Base-by-base conservation (phyloP, 225 moss, liverwort and hornwort genomes). In the Bryoerythrophyllum caledonicum region DNA sequence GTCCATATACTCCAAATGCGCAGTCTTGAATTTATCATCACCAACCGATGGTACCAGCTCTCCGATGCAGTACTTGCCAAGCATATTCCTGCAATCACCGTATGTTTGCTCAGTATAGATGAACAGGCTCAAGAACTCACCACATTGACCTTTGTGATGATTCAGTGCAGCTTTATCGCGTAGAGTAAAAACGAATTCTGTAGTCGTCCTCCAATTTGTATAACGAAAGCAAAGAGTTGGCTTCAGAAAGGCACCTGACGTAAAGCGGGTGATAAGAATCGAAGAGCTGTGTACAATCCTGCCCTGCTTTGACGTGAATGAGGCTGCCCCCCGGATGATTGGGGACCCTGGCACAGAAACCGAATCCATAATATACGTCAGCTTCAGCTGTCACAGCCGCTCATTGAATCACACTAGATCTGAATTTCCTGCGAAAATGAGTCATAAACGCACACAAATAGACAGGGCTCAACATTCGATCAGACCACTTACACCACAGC, bases 181-280 rank as follows among this genome's bases (percentile, higher is more conserved):
- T 32, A 28, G 4, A 26, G 41, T 59, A 44, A 30, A 44, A 48
- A 15, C 1, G 19, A 35, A 60, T 7, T 44, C 19, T 37, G 12
- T 20, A 43, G 10, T 6, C 13, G 16, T 34, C 52, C 51, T 32
- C n/a, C 2, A 62, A 34, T 14, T 61, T 37, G 25, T 15, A 35
- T 2, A 24, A 49, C 0, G 30, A 15, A 73, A 34, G 38, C 38
- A 38, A 26, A 40, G 10, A 11, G 63, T 14, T 12, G 11, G 23
- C 38, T 27, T 38, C 53, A 25, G 53, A 40, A 9, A 10, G 63
- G 66, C 61, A 96, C 96, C 96, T 94, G 76, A 99, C 99, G 79
- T 95, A 99, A 21, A 99, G 94, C 16, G 97, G 99, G 71, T 99
- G 99, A 71, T 99, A 99, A 19, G 99, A 99, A 65, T 95, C 95